Evolutionary conservation across 345 rosid genomes (phyloP), one percentile per base, ranked within the genome.

Genomic region (Turnera subulata): DNA sequence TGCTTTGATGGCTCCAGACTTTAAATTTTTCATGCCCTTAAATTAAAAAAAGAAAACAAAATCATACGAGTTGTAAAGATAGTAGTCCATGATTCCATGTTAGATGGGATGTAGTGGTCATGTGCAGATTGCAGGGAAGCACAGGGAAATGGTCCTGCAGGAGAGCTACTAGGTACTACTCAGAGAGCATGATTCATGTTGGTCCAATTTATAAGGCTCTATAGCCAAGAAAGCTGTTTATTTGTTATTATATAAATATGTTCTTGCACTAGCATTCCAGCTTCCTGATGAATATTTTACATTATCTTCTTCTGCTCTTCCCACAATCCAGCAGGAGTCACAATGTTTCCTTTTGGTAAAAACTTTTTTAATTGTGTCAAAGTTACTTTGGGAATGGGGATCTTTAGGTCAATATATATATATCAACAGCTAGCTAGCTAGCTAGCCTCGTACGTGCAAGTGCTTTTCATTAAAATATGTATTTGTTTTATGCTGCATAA

Each of bases 91-190:
- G n/a, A n/a, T n/a, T 7, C 6, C 50, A 59, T 39, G 66, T 49
- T 67, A 18, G 53, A 24, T 44, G 59, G 53, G n/a, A 44, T 13
- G 47, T 2, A 56, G 58, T 11, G 19, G 29, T 38, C 67, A 62
- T 57, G 67, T 69, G 73, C 61, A 56, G 22, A 51, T 25, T 37
- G 23, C 67, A 51, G 67, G 32, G 37, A 48, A 48, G 38, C 71
- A 47, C 35, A 21, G 67, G 33, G 22, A n/a, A 43, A 61, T 35
- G 63, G 55, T 61, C 59, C 72, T 55, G 55, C 46, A 22, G 26
- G 32, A 12, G 56, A 32, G 59, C 42, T 46, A 29, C 18, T 29
- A 11, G 3, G 46, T 12, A 29, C 35, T 17, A n/a, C 3, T 0
- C 15, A 46, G 35, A 32, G 17, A 11, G 58, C 49, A 42, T 14